Evolutionary conservation across 306 rosid genomes (phyloP), one percentile per base, ranked within the genome.

Genomic region (Sicyos baderoa): DNA sequence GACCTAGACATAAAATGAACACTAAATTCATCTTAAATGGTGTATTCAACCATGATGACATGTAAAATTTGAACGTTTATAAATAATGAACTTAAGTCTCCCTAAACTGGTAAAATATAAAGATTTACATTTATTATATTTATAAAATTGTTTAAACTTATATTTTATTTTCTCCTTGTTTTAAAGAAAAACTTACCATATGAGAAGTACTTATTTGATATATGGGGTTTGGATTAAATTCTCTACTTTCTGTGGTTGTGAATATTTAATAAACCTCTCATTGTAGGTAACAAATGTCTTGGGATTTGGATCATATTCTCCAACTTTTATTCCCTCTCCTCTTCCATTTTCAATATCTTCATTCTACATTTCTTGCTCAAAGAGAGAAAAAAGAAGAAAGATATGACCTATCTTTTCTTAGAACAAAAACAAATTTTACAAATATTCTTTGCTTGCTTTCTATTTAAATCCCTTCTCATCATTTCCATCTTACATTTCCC

Each of bases 401-500:
- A 66, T 2, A 22, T 44, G 51, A 5, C 11, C 5, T 3, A 22
- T 4, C 55, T 66, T 66, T 45, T 66, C 40, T 3, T 6, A 45
- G 55, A 21, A 66, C 55, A 66, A 21, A 66, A 66, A 66, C 71
- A 47, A 21, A 66, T 0, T 61, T 61, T 1, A 44, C 29, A 66
- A 2, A 45, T 66, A 66, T 66, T 66, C 71, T 47, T 66, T 66
- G 0, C 71, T 47, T 64, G 71, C 37, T 47, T 66, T 23, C 54
- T 10, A 9, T 42, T 61, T 61, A 9, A 35, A 35, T 61, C n/a
- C 35, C 21, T 13, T 58, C 19, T 23, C 42, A 27, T 58, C 40
- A 12, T 5, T 57, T 25, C 19, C 2, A 10, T 45, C 27, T 29
- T 60, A 6, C 25, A 35, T 61, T 61, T 9, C 7, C 23, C 68